Base-by-base conservation (phyloP, 1,284 basidiomycete genomes). In the Melampsora occidentalis region DNA sequence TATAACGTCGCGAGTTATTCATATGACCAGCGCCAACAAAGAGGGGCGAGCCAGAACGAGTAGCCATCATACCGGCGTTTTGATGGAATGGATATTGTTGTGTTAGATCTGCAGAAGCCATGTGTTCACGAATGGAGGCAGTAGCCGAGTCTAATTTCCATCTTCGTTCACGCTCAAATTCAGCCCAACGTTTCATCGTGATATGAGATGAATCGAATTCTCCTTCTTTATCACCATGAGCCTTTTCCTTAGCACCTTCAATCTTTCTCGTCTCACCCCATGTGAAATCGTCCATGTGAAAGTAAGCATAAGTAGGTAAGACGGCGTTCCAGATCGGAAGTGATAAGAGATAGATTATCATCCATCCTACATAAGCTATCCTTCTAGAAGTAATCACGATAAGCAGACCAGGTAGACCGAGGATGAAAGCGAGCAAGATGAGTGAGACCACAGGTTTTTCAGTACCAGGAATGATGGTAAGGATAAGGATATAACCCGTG, bases 141-240 rank as follows among this genome's bases (percentile, higher is more conserved):
- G 88, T 89, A 20, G 93, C 93, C 80, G 85, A 90, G 10, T 72
- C 70, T 16, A 63, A 14, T 87, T 90, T 94, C 92, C 93, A 97
- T 79, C 95, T 87, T 79, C 96, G 86, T 81, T 98, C 97, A 71
- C 96, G 87, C 86, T 99, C 97, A 83, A 97, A 99, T 85, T 99
- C 97, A 67, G 90, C 93, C 96, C 96, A 99, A 67, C 94, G 89
- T 87, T 98, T 99, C 97, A 98, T 98, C 53, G 96, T 91, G 81
- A 99, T 99, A 85, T 96, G 89, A 69, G 89, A 88, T 49, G 94
- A 94, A 85, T 99, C 96, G 81, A 99, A 99, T 82, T 92, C 91
- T 83, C 96, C 97, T 77, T 91, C 91, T 84, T 89, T 90, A 71
- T 80, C 81, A 48, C 79, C 77, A 53, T 82, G 81, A 7, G 69